Percentiles rank a stretch among this genome's conserved stretches.
phyloP scores from a whole-genome alignment of 2,329 filamentous ascomycete species.

The Malbranchea zuffiana region DNA sequence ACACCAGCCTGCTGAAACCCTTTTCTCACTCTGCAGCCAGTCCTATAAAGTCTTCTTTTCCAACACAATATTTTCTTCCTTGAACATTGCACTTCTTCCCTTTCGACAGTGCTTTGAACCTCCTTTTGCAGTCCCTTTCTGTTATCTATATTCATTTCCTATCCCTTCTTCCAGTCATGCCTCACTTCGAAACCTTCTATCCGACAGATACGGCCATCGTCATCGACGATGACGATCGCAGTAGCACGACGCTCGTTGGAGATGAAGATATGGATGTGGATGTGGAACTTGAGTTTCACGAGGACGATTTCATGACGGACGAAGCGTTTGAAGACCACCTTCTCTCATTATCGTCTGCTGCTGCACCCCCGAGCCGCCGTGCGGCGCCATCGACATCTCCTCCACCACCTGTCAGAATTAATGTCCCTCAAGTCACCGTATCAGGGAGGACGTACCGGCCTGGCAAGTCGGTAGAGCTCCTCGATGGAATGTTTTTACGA shows the following conservation, averaged over 20 bases:
- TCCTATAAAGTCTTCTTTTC: no score
- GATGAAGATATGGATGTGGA: background rate
- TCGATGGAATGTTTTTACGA: conserved; percentile 31
- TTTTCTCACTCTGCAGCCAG: no score
- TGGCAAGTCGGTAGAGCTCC: conserved; percentile 29
- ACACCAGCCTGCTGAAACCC: background rate
- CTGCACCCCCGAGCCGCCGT: background rate
- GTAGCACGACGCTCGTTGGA: conserved; percentile 1
- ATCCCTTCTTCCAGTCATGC: background rate
- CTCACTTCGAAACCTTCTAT: background rate
- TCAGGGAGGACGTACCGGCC: conserved; percentile 19
- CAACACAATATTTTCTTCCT: background rate
- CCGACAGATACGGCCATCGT: background rate
- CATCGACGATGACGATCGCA: conserved; percentile 7
- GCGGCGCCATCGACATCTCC: background rate
- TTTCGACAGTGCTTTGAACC: no score
- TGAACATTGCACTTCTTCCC: background rate
- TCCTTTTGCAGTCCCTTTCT: background rate
- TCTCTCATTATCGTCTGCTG: conserved; percentile 8
- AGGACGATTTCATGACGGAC: conserved; percentile 22
- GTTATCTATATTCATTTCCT: background rate
- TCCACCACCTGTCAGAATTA: conserved; percentile 1
- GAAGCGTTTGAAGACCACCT: conserved; percentile 18
- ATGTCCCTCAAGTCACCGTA: conserved; percentile 13
- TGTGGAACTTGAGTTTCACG: background rate